These are phyloP conservation scores for Agarophyton chilense DNA, from an alignment of 23 red algal genomes.

Conservation along the genomic window DNA sequence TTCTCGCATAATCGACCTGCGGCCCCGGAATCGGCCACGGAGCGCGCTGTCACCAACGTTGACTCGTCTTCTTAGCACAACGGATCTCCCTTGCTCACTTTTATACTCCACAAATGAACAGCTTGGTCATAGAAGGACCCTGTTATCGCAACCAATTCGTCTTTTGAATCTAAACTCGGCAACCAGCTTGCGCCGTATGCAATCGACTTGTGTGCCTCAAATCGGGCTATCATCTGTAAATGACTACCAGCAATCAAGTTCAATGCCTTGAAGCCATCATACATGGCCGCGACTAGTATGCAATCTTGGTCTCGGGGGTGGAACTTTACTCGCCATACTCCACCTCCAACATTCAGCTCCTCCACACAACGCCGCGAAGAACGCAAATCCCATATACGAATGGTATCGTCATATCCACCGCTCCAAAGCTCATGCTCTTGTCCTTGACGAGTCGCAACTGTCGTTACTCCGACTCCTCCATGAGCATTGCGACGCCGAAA, in stretches of 20 bases:
- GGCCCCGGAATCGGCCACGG: not conserved
- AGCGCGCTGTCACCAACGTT: not conserved
- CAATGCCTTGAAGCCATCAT: slow-evolving; percentile 69
- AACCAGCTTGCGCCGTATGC: slow-evolving; percentile 61
- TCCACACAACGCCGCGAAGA: slow-evolving; percentile 14
- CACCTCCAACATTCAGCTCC: slow-evolving; percentile 45
- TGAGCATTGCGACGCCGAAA: slow-evolving; percentile 29
- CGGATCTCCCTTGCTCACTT: not conserved
- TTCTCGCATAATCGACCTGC: not conserved
- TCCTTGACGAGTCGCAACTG: not conserved
- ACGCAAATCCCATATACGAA: slow-evolving; percentile 64
- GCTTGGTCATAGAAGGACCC: slow-evolving; percentile 59
- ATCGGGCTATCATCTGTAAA: slow-evolving; percentile 19
- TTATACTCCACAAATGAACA: slow-evolving; percentile 42
- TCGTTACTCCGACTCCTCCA: slow-evolving; percentile 70
- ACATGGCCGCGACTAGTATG: slow-evolving; percentile 57
- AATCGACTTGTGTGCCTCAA: slow-evolving; percentile 37
- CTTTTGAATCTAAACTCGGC: slow-evolving; percentile 16
- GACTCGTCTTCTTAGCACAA: not conserved
- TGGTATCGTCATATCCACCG: slow-evolving; percentile 66
- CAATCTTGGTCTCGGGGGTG: slow-evolving; percentile 6
- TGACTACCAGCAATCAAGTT: not conserved
- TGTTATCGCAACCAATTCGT: slow-evolving; percentile 25
- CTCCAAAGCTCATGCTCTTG: slow-evolving; percentile 42
- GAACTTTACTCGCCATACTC: slow-evolving; percentile 57